Evolutionary conservation across 257 asterid genomes (phyloP).

Genomic region (Ajuga chamaepitys): DNA sequence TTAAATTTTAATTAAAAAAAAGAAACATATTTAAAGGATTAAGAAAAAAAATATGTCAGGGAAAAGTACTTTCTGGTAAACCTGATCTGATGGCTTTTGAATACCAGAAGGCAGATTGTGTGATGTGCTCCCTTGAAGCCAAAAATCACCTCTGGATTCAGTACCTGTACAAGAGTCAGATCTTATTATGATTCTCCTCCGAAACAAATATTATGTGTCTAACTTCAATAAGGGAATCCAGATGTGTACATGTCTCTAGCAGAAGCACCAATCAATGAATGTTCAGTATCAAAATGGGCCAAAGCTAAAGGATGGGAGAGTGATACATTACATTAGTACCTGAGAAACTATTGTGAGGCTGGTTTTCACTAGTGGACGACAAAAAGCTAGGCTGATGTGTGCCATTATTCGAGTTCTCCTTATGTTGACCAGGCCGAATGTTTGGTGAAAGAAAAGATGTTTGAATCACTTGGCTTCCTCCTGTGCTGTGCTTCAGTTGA

Average conservation of each 20-base stretch:
- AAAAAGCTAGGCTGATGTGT: slow-evolving; percentile 13
- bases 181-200: neutral
- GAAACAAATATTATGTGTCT: neutral
- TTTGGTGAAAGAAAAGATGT: slow-evolving; percentile 24
- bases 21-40: neutral
- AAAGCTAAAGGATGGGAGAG: neutral
- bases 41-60: slow-evolving; percentile 1
- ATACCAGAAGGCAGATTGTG: slow-evolving; percentile 21
- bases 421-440: slow-evolving; percentile 24
- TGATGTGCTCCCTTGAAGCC: slow-evolving; percentile 36
- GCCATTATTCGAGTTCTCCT: slow-evolving; percentile 20
- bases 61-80: slow-evolving; percentile 11
- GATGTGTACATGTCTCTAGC: neutral
- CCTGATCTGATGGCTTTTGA: slow-evolving; percentile 40
- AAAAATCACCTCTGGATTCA: slow-evolving; percentile 27
- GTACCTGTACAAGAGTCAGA: slow-evolving; percentile 35
- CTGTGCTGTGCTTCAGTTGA: slow-evolving; percentile 31
- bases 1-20: neutral
- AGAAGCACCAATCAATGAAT: neutral
- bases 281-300: neutral
- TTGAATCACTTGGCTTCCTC: slow-evolving; percentile 33
- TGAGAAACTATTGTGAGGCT: slow-evolving; percentile 8
- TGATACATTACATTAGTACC: slow-evolving; percentile 15
- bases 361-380: slow-evolving; percentile 9
- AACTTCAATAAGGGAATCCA: neutral